A percentile compares a stretch with the other conserved stretches of the same genome.
Conservation (phyloP, 257 asterid genomes). For the Pogostemon cablin region DNA sequence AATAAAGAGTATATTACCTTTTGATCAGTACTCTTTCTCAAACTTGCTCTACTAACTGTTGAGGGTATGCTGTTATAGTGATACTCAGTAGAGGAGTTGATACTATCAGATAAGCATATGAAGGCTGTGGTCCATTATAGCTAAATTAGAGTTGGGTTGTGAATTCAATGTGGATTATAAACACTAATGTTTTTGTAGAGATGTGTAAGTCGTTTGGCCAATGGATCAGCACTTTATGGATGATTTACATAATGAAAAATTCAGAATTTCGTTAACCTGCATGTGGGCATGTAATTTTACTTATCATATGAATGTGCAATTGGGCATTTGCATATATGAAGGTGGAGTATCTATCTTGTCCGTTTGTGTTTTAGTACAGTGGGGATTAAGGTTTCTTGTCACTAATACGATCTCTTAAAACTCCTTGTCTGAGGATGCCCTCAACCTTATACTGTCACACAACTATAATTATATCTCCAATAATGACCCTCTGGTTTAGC, state of each 20-base stretch:
- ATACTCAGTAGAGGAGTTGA: background rate
- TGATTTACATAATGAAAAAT: background rate
- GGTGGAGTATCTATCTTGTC: background rate
- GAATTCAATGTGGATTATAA: background rate
- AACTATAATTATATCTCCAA: background rate
- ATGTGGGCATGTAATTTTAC: slow-evolving; percentile 1
- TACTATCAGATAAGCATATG: background rate
- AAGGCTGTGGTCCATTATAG: background rate
- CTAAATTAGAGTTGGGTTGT: background rate
- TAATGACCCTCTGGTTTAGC: background rate
- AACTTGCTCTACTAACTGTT: background rate
- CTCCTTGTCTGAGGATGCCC: background rate
- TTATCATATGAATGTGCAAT: background rate
- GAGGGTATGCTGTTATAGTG: slow-evolving; percentile 3
- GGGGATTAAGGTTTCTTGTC: background rate
- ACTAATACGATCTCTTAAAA: slow-evolving; percentile 1
- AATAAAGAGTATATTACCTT: background rate
- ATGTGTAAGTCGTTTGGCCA: background rate
- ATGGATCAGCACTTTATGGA: background rate
- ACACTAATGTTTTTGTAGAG: background rate
- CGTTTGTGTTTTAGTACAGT: background rate
- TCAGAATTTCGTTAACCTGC: background rate
- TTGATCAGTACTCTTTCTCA: background rate
- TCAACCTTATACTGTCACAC: background rate
- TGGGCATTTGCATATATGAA: background rate